Evolutionary conservation across 441 rosid genomes (phyloP), one percentile per base, ranked within the genome.

Genomic region (Syzygium malaccense): DNA sequence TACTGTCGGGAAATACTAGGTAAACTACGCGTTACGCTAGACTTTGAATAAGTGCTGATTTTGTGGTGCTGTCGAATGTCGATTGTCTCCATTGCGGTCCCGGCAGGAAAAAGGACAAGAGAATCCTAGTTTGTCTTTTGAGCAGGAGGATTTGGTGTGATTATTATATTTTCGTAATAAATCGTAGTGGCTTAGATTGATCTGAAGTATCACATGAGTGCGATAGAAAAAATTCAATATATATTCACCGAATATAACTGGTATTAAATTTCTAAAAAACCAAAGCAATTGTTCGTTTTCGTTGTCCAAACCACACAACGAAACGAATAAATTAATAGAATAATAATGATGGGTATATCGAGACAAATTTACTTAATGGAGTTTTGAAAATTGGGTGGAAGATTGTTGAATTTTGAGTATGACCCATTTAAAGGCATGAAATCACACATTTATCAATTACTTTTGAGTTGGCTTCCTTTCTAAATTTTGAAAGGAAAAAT

Each of bases 191-290:
- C 12, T 57, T 23, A 9, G 11, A 25, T 57, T 25, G n/a, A 57
- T 2, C 26, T 5, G 28, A 25, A 14, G n/a, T 25, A 25, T 25
- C 8, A 20, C 11, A 0, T 9, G 6, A 23, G 4, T 57, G 14
- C 62, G 5, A 25, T 15, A 14, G 19, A 10, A 4, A 10, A 56
- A 57, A 57, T 57, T 57, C 14, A 5, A 25, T 10, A 4, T 5
- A 10, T 5, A 25, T 8, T 25, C n/a, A 4, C 6, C 6, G 1
- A 57, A 57, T 57, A 14, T 57, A 5, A 58, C 14, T 58, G 1
- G 2, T 26, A 58, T 58, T 10, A 58, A 14, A 58, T 58, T 25
- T 25, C 14, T 10, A 1, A 25, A 10, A 58, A 58, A 25, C 3
- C 6, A 58, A 25, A 58, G 14, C n/a, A 11, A 4, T 58, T 14